These are phyloP conservation scores for Trichoderma polysporum DNA, from an alignment of 2,329 filamentous ascomycete genomes.

Conservation along the genomic window DNA sequence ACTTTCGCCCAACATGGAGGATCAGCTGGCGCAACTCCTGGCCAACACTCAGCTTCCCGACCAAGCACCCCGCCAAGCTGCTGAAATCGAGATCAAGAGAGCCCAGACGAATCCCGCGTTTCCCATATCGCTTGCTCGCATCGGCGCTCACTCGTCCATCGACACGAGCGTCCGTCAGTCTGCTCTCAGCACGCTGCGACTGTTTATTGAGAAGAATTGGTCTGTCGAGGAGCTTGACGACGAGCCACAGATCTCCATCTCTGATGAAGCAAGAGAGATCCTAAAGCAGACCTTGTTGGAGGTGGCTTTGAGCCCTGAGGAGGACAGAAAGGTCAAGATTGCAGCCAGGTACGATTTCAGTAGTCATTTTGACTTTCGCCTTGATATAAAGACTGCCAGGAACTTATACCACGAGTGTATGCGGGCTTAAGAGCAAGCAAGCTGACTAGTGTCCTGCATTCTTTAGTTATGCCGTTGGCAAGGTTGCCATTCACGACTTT, in stretches of 20 bases:
- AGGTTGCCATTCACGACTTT: conserved; percentile 91
- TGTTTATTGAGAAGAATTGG: conserved; percentile 85
- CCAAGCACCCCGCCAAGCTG: conserved; percentile 76
- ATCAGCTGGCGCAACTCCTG: conserved; percentile 85
- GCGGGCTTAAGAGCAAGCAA: neutral
- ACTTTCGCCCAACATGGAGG: conserved; percentile 66
- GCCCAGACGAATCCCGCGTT: conserved; percentile 70
- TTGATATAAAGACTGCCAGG: neutral
- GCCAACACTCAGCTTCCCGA: conserved; percentile 79
- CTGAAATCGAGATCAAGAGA: conserved; percentile 77
- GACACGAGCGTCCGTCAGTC: conserved; percentile 77
- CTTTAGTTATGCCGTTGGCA: conserved; percentile 72
- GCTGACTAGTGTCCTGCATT: neutral
- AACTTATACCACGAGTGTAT: neutral
- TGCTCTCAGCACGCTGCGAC: conserved; percentile 75
- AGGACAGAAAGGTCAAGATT: conserved; percentile 82
- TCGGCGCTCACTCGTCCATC: conserved; percentile 74
- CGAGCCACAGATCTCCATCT: conserved; percentile 61
- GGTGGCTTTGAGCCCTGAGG: conserved; percentile 69
- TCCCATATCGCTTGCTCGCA: conserved; percentile 74
- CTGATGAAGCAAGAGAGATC: conserved; percentile 70
- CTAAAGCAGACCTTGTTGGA: conserved; percentile 74
- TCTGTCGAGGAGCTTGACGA: conserved; percentile 71
- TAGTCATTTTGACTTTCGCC: neutral
- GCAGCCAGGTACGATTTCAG: conserved; percentile 68